A percentile compares a stretch with the other conserved stretches of the same genome.
Conservation (phyloP, 2,329 filamentous ascomycete genomes). For the Cladosporium oxysporum region DNA sequence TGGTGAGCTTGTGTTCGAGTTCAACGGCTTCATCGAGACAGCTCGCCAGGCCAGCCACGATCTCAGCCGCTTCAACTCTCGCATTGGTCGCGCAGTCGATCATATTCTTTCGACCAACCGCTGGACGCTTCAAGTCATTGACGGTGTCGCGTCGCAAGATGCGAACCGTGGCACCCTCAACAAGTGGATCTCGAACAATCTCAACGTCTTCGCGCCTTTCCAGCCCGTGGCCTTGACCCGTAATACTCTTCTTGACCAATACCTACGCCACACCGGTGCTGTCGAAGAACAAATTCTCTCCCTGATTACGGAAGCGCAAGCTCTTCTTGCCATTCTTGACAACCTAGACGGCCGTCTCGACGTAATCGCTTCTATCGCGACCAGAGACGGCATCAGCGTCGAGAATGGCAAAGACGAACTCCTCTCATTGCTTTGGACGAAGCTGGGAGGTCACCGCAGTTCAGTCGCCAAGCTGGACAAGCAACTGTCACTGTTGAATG, state of each 20-base stretch:
- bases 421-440: conserved; percentile 70
- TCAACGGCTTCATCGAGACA: conserved; percentile 73
- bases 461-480: conserved; percentile 62
- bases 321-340: conserved; percentile 64
- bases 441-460: conserved; percentile 68
- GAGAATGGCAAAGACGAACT: conserved; percentile 64
- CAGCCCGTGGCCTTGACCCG: conserved; percentile 61
- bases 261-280: conserved; percentile 69
- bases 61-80: conserved; percentile 73
- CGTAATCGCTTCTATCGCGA: conserved; percentile 68
- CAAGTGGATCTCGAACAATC: conserved; percentile 45
- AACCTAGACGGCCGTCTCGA: conserved; percentile 70
- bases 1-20: conserved; percentile 72
- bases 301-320: conserved; percentile 70
- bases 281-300: conserved; percentile 68
- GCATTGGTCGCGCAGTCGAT: conserved; percentile 73
- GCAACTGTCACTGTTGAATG: conserved; percentile 64
- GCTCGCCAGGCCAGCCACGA: conserved; percentile 65
- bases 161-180: conserved; percentile 42
- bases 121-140: conserved; percentile 71
- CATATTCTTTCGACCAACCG: conserved; percentile 72
- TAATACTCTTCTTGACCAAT: conserved; percentile 68
- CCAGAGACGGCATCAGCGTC: conserved; percentile 62
- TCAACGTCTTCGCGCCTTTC: conserved; percentile 61
- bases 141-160: conserved; percentile 56